Evolutionary conservation across 257 asterid genomes (phyloP), one percentile per base, ranked within the genome.

Genomic region (Scutellaria barbata): DNA sequence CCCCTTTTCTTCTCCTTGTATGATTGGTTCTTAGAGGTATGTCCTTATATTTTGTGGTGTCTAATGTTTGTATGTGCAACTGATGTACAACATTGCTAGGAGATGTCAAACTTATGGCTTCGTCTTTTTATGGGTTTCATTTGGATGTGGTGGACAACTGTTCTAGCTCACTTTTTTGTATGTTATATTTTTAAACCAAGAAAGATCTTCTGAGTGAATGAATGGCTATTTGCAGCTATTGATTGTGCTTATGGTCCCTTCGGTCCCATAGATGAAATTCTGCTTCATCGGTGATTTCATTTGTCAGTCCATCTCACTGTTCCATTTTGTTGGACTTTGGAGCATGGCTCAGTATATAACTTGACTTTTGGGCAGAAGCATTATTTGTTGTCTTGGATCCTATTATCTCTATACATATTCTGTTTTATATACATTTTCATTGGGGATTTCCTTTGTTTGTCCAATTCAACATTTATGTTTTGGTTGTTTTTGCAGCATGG

Each of bases 21-120:
- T 56, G 95, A 91, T 82, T 94, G 98, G 99, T 95, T 92, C 79
- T 71, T 91, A 43, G 84, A 94, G 98, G 98, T 94, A 87, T 59
- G 53, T 63, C 25, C 47, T 12, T 42, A 41, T n/a, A 9, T 71
- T 67, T 57, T 52, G 41, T 39, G 30, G 13, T 64, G 33, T 33
- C 11, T 47, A 30, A 37, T 4, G 25, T 69, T 51, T 47, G 30
- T 62, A 3, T 10, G 18, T 20, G 13, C 16, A 17, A 14, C 39
- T 58, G 40, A 18, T 6, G 33, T 20, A 7, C 11, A 40, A 52
- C 33, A 22, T 39, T 67, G 17, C 48, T 11, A 20, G 47, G 12
- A 63, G 60, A 52, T 58, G 43, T 13, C n/a, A 40, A n/a, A 6
- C 33, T 71, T 46, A 47, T 62, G 37, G 17, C 45, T 62, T 48